phyloP scores from a whole-genome alignment of 768 basidiomycete species.

The Leccinum longicurvipes region DNA sequence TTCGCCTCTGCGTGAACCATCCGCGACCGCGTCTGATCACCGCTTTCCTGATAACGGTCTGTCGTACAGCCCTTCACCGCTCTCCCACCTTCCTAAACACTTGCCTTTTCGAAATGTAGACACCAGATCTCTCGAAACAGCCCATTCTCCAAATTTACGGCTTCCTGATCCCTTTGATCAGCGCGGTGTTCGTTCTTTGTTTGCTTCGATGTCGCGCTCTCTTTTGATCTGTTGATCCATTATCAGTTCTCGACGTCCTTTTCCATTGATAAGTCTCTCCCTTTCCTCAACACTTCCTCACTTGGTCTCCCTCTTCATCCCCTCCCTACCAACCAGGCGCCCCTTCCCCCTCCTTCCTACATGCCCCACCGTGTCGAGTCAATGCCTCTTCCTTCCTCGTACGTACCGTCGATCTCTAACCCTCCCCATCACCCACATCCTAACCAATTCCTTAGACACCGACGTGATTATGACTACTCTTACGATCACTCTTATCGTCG shows the following conservation, averaged over 20 bases:
- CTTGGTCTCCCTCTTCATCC: constrained; percentile 15
- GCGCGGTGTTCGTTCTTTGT: constrained; percentile 35
- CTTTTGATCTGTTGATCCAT: constrained; percentile 38
- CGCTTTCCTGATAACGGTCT: constrained; percentile 32
- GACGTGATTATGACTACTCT: constrained; percentile 38
- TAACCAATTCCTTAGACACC: constrained; percentile 30
- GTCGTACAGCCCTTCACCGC: constrained; percentile 22
- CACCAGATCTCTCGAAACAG: constrained; percentile 34
- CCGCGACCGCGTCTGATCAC: constrained; percentile 30
- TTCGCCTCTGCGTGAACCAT: constrained; percentile 23
- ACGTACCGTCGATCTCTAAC: constrained; percentile 21
- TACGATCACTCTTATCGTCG: constrained; percentile 39
- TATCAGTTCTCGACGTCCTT: constrained; percentile 38
- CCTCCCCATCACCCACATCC: constrained; percentile 32
- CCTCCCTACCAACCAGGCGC: constrained; percentile 13
- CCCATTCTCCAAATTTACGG: constrained; percentile 32
- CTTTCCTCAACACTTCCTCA: constrained; percentile 21
- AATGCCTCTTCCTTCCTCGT: constrained; percentile 33
- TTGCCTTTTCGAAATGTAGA: constrained; percentile 29
- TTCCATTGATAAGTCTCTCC: constrained; percentile 37
- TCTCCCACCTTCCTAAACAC: constrained; percentile 26
- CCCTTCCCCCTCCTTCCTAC: constrained; percentile 17
- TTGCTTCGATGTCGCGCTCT: constrained; percentile 32
- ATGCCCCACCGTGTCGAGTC: constrained; percentile 56
- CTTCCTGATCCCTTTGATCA: constrained; percentile 34